Base-by-base conservation (phyloP, 495 filamentous ascomycete species). In the Hypoxylon rickii region DNA sequence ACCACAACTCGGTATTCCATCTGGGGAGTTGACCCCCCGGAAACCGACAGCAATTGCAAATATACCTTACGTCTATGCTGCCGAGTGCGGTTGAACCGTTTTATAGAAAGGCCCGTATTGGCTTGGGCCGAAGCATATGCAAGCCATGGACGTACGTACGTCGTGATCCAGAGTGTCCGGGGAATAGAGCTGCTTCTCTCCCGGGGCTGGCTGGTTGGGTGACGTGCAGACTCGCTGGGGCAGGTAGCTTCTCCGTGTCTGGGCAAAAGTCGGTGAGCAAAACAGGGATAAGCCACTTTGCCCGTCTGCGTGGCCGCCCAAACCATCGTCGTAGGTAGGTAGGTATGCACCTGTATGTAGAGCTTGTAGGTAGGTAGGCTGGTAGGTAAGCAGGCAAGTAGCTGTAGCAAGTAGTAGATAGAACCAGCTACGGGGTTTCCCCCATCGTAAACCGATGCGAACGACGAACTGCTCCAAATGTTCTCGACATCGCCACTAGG, bases 231-330 rank as follows among this genome's bases (percentile, higher is more conserved):
- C 50, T 62, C 49, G 40, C 61, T 58, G 39, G 53, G 41, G 49
- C 44, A 56, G 40, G 41, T 47, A 38, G 19, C 19, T 47, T 44
- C 44, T 55, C 44, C 34, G 50, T 42, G 47, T 39, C 57, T 56
- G 41, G 57, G 53, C 54, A 65, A 64, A 68, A 68, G 65, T 68
- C 65, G 65, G 65, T 68, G 65, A 68, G 58, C 58, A 39, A 42
- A 57, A 59, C 51, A 55, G 58, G 61, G 57, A 46, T 64, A 45
- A 39, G 45, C 43, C 42, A 10, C 29, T 44, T 37, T n/a, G n/a
- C n/a, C n/a, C n/a, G n/a, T 45, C 43, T 39, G 26, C 51, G 51
- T 65, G 52, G 58, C 52, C 48, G 46, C 56, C 45, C 51, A 56
- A 56, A 26, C 44, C 50, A 31, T 38, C 51, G 13, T 63, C n/a